Conservation (phyloP, 305 asterid species). For the Fraxinus xanthoxyloides region DNA sequence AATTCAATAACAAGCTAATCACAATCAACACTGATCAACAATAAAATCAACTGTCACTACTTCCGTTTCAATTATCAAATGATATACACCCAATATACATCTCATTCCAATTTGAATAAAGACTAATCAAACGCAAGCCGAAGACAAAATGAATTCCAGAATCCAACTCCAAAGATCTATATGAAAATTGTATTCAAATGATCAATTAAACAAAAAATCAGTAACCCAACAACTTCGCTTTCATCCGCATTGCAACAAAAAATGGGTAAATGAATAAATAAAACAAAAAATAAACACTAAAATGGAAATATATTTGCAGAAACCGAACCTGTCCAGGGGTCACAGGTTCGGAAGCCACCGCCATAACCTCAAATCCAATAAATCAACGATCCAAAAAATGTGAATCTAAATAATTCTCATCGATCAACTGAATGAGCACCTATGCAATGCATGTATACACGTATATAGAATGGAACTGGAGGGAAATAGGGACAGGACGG, state of each 20-base stretch:
- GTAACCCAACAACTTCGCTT: slow-evolving; percentile 9
- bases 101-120: background rate
- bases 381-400: slow-evolving; percentile 29
- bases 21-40: background rate
- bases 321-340: slow-evolving; percentile 78
- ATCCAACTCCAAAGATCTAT: background rate
- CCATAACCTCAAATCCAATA: slow-evolving; percentile 39
- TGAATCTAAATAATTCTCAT: slow-evolving; percentile 36
- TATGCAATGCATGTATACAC: slow-evolving; percentile 16
- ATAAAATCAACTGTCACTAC: background rate
- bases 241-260: slow-evolving; percentile 7
- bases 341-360: slow-evolving; percentile 72
- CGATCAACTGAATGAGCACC: slow-evolving; percentile 32
- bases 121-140: background rate
- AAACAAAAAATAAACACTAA: slow-evolving; percentile 3
- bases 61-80: background rate
- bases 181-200: slow-evolving; percentile 10
- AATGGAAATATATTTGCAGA: slow-evolving; percentile 8
- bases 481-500: background rate
- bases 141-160: background rate
- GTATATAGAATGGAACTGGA: slow-evolving; percentile 2
- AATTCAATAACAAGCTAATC: background rate
- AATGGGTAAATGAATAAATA: background rate
- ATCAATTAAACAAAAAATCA: slow-evolving; percentile 12
- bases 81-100: background rate